Conservation (phyloP, 257 asterid genomes). For the Rhazya stricta region DNA sequence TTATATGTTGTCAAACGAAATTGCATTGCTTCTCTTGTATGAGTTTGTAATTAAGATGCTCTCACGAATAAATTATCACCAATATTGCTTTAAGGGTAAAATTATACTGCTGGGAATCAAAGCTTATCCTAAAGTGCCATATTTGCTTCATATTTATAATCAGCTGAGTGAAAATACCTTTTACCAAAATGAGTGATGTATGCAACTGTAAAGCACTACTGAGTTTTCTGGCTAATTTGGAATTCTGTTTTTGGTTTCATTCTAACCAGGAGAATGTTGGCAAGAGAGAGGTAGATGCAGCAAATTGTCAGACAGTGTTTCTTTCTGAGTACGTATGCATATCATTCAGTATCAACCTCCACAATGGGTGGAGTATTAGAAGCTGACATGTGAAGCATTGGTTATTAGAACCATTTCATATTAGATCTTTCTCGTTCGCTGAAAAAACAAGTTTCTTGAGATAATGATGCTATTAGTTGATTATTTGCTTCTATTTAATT, state of each 20-base stretch:
- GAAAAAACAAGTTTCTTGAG: background rate
- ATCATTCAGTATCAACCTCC: background rate
- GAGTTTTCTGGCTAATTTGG: background rate
- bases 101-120: background rate
- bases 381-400: background rate
- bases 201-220: background rate
- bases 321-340: conserved; percentile 69
- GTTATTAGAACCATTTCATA: background rate
- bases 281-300: conserved; percentile 83
- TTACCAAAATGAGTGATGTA: background rate
- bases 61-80: background rate
- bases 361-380: background rate
- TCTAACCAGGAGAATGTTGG: conserved; percentile 55
- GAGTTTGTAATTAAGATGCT: conserved; percentile 5
- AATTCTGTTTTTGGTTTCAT: background rate
- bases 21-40: background rate
- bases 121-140: background rate
- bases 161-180: background rate
- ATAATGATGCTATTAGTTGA: background rate
- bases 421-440: background rate
- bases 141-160: background rate
- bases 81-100: background rate
- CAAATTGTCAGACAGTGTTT: conserved; percentile 81
- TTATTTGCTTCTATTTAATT: background rate
- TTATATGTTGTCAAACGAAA: background rate